A percentile compares a stretch with the other conserved stretches of the same genome.
These are phyloP conservation scores for Bryum argenteum DNA, from an alignment of 225 moss, liverwort and hornwort genomes.

Conservation along the genomic window DNA sequence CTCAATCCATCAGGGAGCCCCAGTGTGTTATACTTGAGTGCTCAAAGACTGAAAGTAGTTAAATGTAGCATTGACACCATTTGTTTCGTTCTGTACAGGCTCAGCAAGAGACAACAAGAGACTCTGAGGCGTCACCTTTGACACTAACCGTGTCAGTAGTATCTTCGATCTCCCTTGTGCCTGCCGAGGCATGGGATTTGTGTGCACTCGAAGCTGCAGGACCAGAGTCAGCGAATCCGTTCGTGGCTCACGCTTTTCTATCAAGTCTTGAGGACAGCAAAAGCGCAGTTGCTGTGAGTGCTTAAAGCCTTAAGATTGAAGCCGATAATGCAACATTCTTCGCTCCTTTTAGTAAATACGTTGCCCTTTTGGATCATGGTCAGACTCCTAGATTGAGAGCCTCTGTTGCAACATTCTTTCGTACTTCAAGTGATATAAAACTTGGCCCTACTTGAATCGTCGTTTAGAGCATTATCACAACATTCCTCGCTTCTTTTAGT, in stretches of 20 bases:
- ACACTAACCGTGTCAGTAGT: slow-evolving; percentile 91
- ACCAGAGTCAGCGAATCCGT: slow-evolving; percentile 71
- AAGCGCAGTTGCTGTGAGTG: slow-evolving; percentile 80
- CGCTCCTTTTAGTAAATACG: too few relatives aligned
- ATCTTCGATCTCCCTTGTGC: slow-evolving; percentile 80
- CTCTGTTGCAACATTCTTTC: too few relatives aligned
- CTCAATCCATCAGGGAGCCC: too few relatives aligned
- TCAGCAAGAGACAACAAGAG: slow-evolving; percentile 47
- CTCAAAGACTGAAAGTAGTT: too few relatives aligned
- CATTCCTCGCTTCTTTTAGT: too few relatives aligned
- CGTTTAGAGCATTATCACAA: too few relatives aligned
- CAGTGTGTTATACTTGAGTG: too few relatives aligned
- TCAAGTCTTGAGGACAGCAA: slow-evolving; percentile 97
- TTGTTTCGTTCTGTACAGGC: slow-evolving; percentile 24
- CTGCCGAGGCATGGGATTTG: slow-evolving; percentile 83
- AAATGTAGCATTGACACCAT: too few relatives aligned
- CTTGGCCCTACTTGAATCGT: too few relatives aligned
- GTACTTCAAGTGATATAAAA: too few relatives aligned
- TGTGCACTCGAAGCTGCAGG: slow-evolving; percentile 89
- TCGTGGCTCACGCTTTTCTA: slow-evolving; percentile 83
- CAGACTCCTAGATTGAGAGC: too few relatives aligned
- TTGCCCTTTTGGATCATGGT: too few relatives aligned
- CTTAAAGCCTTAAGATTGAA: slow-evolving; percentile 7
- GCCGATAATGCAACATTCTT: neutral
- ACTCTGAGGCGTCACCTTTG: slow-evolving; percentile 49